Evolutionary conservation across 352 stramenopile genomes (phyloP).

Genomic region (Pythium periplocum): DNA sequence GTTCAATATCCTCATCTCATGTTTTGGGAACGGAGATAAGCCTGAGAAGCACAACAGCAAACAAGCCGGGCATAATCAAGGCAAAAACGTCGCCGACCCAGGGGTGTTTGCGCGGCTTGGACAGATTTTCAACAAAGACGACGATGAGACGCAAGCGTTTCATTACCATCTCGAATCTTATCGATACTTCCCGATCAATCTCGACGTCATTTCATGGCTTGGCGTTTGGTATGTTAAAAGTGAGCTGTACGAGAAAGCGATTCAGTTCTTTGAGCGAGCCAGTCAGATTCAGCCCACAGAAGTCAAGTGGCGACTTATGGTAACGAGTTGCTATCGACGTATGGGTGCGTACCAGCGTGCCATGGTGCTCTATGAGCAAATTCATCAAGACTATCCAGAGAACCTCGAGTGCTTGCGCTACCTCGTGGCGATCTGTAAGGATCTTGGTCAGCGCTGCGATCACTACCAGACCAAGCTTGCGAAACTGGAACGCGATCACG

Average conservation of each 20-base stretch:
- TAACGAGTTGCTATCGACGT: constrained; percentile 94
- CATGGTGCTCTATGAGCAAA: constrained; percentile 92
- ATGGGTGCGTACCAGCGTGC: constrained; percentile 91
- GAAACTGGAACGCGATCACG: constrained; percentile 81
- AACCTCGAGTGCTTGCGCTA: constrained; percentile 91
- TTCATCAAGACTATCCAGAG: constrained; percentile 92
- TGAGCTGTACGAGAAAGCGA: constrained; percentile 96
- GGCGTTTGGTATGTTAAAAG: constrained; percentile 96
- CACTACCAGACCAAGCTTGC: constrained; percentile 91
- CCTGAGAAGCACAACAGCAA: constrained; percentile 29
- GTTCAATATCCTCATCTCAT: constrained; percentile 92
- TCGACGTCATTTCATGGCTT: constrained; percentile 96
- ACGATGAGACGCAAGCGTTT: constrained; percentile 93
- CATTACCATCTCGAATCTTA: constrained; percentile 96
- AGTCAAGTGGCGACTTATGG: constrained; percentile 97
- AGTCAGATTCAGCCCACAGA: constrained; percentile 93
- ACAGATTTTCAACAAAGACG: constrained; percentile 93
- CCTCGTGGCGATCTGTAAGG: constrained; percentile 93
- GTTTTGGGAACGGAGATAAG: constrained; percentile 81
- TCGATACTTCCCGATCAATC: constrained; percentile 92
- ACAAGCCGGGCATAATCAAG: constrained; percentile 12
- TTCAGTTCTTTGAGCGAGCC: constrained; percentile 95
- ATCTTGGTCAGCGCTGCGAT: constrained; percentile 90
- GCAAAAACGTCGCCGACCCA: constrained; percentile 70
- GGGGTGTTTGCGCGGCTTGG: constrained; percentile 86